Evolutionary conservation across 2,329 filamentous ascomycete genomes (phyloP), one percentile per base, ranked within the genome.

Genomic region (Trichoderma brevicompactum): DNA sequence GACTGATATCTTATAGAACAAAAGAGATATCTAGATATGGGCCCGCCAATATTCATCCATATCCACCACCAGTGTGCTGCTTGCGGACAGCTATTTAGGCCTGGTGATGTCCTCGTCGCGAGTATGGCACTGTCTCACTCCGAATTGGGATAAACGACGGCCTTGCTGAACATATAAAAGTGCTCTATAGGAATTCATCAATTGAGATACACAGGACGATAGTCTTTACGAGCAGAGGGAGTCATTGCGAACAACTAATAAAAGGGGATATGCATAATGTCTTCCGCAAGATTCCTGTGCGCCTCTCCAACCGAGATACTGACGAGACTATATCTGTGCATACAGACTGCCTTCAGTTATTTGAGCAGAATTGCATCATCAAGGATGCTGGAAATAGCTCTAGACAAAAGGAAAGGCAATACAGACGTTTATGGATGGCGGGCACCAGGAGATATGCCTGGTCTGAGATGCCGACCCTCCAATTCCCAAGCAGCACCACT

Each of bases 241-340:
- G 32, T 7, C 12, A 32, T 9, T 4, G 46, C 19, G 19, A 49
- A 15, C 46, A 32, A 3, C 12, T 28, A 8, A 49, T 1, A 15
- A 49, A 32, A 2, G 28, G 28, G 17, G 7, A 23, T 5, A 19
- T 60, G 15, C 2, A 7, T 8, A 28, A 49, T n/a, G 0, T 32
- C 9, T 49, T 56, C 13, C 56, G 61, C 52, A 64, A 49, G 9
- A 12, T 28, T 28, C 23, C 23, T 5, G 3, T 1, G 9, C 15
- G 2, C 3, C 10, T 6, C 56, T 52, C 9, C 1, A 5, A 34
- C 9, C 32, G 32, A 5, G 36, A 7, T 3, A 78, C 12, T 8
- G 50, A 64, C 15, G 38, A 65, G 12, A 60, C 32, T n/a, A 23
- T 43, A 34, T 59, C 53, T 2, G 9, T 65, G 10, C 63, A 65